phyloP scores from a whole-genome alignment of 495 filamentous ascomycete genomes.

The Penicillium mononematosum region DNA sequence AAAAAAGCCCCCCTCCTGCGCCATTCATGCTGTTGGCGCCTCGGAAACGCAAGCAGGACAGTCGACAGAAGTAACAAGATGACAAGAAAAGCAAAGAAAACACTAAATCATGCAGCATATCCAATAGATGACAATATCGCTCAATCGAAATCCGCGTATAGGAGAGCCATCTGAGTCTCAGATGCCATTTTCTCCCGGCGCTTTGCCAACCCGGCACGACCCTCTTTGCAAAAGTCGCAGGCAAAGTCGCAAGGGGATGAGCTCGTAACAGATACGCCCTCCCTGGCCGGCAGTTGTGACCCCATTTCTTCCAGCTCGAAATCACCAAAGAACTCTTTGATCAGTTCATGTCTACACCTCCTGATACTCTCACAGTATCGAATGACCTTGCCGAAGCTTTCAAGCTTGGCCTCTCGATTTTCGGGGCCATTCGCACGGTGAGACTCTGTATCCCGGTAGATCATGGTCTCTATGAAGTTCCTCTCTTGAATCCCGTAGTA shows the following conservation, averaged over 20 bases:
- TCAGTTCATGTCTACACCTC: slow-evolving; percentile 71
- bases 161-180: slow-evolving; percentile 13
- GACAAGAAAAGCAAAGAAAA: not conserved
- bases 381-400: slow-evolving; percentile 59
- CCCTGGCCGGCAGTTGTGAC: slow-evolving; percentile 30
- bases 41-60: not conserved
- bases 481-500: slow-evolving; percentile 86
- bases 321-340: slow-evolving; percentile 83
- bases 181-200: slow-evolving; percentile 51
- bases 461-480: slow-evolving; percentile 63
- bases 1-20: not conserved
- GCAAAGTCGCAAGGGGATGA: slow-evolving; percentile 70
- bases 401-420: slow-evolving; percentile 40
- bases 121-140: not conserved
- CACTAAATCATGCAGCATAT: not conserved
- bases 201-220: slow-evolving; percentile 54
- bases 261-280: not conserved
- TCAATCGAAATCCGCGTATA: slow-evolving; percentile 11
- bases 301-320: slow-evolving; percentile 43
- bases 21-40: not conserved
- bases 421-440: slow-evolving; percentile 38
- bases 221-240: slow-evolving; percentile 89
- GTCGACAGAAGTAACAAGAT: not conserved
- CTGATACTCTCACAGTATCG: slow-evolving; percentile 77
- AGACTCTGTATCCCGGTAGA: slow-evolving; percentile 38